These are phyloP conservation scores for Biscutella laevigata DNA, from an alignment of 441 rosid genomes.

Conservation along the genomic window DNA sequence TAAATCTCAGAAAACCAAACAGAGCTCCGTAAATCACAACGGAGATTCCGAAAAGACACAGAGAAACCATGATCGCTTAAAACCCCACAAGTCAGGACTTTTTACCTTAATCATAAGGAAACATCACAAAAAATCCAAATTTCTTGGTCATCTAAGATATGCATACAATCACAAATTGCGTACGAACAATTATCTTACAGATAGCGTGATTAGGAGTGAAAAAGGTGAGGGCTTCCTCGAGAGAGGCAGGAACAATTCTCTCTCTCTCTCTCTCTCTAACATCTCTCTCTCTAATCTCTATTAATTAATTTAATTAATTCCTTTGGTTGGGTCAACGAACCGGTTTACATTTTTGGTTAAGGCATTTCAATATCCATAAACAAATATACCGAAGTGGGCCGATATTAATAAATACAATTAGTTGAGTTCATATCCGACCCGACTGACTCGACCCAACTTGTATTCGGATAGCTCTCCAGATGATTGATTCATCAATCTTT, in stretches of 20 bases:
- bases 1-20: slow-evolving; percentile 11
- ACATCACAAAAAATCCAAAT: slow-evolving; percentile 9
- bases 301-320: not conserved
- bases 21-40: slow-evolving; percentile 25
- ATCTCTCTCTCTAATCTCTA: too few species aligned
- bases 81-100: not conserved
- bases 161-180: slow-evolving; percentile 8
- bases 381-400: not conserved
- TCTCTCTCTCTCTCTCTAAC: not conserved
- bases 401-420: not conserved
- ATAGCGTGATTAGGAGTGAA: slow-evolving; percentile 15
- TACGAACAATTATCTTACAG: slow-evolving; percentile 27
- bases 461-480: too few species aligned
- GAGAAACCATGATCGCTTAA: slow-evolving; percentile 3
- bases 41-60: not conserved
- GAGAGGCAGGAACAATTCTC: slow-evolving; percentile 19
- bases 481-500: not conserved
- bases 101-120: slow-evolving; percentile 7
- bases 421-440: not conserved
- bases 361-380: too few species aligned
- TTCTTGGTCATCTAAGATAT: not conserved
- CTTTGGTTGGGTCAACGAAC: slow-evolving; percentile 18
- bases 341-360: not conserved
- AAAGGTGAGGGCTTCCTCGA: slow-evolving; percentile 23
- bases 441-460: not conserved